Evolutionary conservation across 768 basidiomycete species (phyloP).

Genomic region (Sistotremastrum suecicum): DNA sequence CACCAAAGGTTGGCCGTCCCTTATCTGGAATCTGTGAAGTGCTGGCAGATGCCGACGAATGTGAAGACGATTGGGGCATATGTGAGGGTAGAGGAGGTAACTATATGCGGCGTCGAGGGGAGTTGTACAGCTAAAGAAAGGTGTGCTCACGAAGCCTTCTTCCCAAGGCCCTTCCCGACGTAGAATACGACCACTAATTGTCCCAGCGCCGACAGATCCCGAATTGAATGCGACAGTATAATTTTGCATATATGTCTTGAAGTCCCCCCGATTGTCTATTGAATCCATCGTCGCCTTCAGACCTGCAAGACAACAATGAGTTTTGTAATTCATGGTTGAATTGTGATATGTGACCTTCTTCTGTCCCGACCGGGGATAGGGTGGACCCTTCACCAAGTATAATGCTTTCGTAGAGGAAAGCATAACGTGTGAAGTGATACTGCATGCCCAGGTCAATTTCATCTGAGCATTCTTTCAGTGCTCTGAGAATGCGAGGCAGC

Average conservation of each 20-base stretch:
- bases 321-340: not conserved
- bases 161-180: conserved; percentile 80
- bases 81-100: conserved; percentile 47
- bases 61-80: conserved; percentile 14
- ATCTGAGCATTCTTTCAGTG: conserved; percentile 88
- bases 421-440: conserved; percentile 90
- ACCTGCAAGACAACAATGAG: conserved; percentile 18
- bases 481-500: conserved; percentile 78
- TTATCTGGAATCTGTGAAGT: conserved; percentile 33
- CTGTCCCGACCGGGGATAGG: conserved; percentile 47
- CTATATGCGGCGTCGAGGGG: conserved; percentile 20
- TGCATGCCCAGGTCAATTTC: conserved; percentile 97
- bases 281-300: conserved; percentile 78
- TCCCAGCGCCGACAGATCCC: conserved; percentile 16
- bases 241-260: conserved; percentile 95
- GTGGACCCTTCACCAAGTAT: conserved; percentile 81
- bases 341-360: conserved; percentile 36
- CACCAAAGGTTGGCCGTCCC: conserved; percentile 77
- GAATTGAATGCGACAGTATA: conserved; percentile 82
- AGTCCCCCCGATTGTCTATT: conserved; percentile 91
- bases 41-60: conserved; percentile 12
- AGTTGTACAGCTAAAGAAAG: conserved; percentile 1
- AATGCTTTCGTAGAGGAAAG: conserved; percentile 86
- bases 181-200: conserved; percentile 38
- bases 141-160: conserved; percentile 82